A percentile compares a stretch with the other conserved stretches of the same genome.
These are phyloP conservation scores for Cystobasidium sp. DNA, from an alignment of 1,284 basidiomycete genomes.

Conservation along the genomic window DNA sequence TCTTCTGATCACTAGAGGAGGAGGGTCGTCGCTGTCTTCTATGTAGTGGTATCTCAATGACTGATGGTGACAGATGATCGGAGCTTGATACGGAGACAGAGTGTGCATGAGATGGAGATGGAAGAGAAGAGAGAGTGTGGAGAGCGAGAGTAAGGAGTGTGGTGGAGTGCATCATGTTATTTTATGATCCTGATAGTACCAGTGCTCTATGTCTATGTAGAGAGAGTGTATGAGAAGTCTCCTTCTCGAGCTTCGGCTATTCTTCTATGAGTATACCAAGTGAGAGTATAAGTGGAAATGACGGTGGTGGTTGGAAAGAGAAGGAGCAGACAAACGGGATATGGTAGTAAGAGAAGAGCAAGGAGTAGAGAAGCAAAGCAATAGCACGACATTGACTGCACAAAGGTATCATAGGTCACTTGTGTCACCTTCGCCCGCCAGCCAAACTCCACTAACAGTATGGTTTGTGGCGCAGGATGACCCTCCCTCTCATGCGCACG, in stretches of 20 bases:
- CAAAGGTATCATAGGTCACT: neutral
- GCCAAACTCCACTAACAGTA: too few species aligned
- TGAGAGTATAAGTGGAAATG: too few species aligned
- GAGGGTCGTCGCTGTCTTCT: too few species aligned
- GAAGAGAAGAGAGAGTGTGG: neutral
- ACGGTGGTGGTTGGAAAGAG: too few species aligned
- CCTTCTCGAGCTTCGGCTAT: too few species aligned
- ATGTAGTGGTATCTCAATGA: slow-evolving; percentile 4
- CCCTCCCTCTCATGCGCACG: neutral
- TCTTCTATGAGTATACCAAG: too few species aligned
- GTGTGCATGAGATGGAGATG: neutral
- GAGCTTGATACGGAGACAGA: too few species aligned
- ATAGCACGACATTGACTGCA: neutral
- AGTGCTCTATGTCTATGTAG: too few species aligned
- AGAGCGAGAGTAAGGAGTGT: neutral
- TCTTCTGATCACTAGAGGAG: too few species aligned
- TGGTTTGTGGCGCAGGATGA: too few species aligned
- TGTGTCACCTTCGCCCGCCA: neutral
- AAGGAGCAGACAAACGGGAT: too few species aligned
- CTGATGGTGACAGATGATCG: neutral
- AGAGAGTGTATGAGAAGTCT: too few species aligned
- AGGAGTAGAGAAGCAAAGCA: slow-evolving; percentile 1
- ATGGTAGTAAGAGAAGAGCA: neutral
- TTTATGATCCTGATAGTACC: neutral
- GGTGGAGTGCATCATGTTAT: neutral